These are phyloP conservation scores for Diplodia mutila DNA, from an alignment of 2,329 filamentous ascomycete genomes.

Conservation along the genomic window DNA sequence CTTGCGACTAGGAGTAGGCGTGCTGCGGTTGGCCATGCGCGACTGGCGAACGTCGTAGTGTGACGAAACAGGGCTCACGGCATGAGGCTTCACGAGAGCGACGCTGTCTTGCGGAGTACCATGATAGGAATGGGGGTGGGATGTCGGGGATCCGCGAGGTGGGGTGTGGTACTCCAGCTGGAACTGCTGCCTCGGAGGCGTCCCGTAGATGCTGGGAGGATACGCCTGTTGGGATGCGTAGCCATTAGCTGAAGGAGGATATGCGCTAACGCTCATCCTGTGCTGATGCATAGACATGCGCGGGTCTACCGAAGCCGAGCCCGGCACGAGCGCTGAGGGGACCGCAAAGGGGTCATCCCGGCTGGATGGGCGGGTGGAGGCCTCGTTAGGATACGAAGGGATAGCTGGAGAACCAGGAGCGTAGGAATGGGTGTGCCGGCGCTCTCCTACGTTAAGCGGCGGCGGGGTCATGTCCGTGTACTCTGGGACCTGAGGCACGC, in stretches of 20 bases:
- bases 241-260: constrained; percentile 32
- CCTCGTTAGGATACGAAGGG: not conserved
- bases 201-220: constrained; percentile 27
- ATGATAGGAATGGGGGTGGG: constrained; percentile 50
- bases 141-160: constrained; percentile 35
- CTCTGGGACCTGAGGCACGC: constrained; percentile 28
- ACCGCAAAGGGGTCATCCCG: constrained; percentile 29
- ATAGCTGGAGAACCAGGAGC: constrained; percentile 24
- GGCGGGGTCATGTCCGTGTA: constrained; percentile 36
- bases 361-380: not conserved
- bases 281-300: constrained; percentile 30
- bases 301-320: constrained; percentile 28
- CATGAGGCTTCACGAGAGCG: constrained; percentile 48
- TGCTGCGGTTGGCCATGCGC: constrained; percentile 50
- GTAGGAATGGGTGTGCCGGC: constrained; percentile 39
- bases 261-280: constrained; percentile 27
- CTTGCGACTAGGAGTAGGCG: constrained; percentile 62
- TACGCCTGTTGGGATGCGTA: constrained; percentile 29
- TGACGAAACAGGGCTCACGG: constrained; percentile 48
- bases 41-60: constrained; percentile 41
- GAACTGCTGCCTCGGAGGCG: constrained; percentile 32
- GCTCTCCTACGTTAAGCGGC: constrained; percentile 40
- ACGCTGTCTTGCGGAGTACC: constrained; percentile 48
- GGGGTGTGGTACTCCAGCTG: constrained; percentile 41
- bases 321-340: constrained; percentile 39